Evolutionary conservation across 1,284 basidiomycete species (phyloP).

Genomic region (Boletus semigastroideus): DNA sequence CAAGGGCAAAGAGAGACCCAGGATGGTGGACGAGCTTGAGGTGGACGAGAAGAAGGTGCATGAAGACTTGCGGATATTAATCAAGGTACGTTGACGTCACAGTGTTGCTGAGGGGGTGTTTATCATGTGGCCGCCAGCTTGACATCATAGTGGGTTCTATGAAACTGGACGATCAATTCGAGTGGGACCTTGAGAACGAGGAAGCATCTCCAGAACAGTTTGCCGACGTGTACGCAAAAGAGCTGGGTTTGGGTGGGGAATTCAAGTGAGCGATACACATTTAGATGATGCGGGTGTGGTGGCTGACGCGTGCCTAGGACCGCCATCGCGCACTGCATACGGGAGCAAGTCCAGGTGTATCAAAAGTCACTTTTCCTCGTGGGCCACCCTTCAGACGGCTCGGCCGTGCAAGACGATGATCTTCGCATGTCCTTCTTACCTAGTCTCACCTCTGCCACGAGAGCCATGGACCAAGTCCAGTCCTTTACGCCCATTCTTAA

Average conservation of each 20-base stretch:
- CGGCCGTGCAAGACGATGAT: slow-evolving; percentile 86
- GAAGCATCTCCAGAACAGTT: slow-evolving; percentile 89
- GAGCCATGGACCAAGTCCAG: slow-evolving; percentile 73
- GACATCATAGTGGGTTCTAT: slow-evolving; percentile 95
- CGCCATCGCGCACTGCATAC: slow-evolving; percentile 92
- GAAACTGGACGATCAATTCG: slow-evolving; percentile 96
- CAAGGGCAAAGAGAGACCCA: slow-evolving; percentile 41
- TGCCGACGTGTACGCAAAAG: slow-evolving; percentile 83
- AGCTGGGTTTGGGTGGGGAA: slow-evolving; percentile 90
- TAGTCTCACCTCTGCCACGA: slow-evolving; percentile 66
- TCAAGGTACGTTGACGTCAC: slow-evolving; percentile 66
- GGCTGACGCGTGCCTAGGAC: slow-evolving; percentile 56
- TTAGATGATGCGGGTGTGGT: neutral
- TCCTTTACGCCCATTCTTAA: slow-evolving; percentile 87
- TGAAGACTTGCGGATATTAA: slow-evolving; percentile 87
- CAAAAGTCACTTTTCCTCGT: slow-evolving; percentile 92
- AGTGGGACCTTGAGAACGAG: slow-evolving; percentile 91
- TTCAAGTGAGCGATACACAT: slow-evolving; percentile 66
- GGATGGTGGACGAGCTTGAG: slow-evolving; percentile 51
- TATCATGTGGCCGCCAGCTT: slow-evolving; percentile 50
- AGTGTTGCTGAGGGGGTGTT: slow-evolving; percentile 3
- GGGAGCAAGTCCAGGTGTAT: slow-evolving; percentile 92
- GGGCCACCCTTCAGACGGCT: slow-evolving; percentile 83
- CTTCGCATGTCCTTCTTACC: slow-evolving; percentile 89
- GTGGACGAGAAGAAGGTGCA: slow-evolving; percentile 58